Evolutionary conservation across 495 filamentous ascomycete species (phyloP).

Genomic region (Aspergillus egyptiacus): DNA sequence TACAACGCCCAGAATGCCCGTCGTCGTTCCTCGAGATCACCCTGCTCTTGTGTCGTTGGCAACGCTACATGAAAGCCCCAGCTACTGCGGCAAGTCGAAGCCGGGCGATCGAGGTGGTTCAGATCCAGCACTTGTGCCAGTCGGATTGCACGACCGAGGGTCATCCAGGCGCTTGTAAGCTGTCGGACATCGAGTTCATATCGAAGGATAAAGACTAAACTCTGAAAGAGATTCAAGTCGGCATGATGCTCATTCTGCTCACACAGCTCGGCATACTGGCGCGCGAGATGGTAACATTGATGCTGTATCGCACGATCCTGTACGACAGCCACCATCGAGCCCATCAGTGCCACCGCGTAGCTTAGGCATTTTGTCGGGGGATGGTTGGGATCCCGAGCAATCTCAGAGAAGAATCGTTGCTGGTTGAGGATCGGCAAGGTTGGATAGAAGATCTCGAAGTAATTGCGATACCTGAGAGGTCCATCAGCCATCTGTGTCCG

Average conservation of each 20-base stretch:
- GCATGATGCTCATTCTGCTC: background rate
- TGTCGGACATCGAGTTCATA: background rate
- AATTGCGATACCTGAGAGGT: too few relatives aligned
- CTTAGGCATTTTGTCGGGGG: background rate
- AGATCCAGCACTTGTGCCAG: background rate
- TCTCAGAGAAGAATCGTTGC: background rate
- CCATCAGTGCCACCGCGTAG: background rate
- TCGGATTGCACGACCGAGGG: background rate
- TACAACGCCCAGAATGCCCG: background rate
- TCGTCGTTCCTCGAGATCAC: background rate
- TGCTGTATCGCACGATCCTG: background rate
- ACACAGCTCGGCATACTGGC: background rate
- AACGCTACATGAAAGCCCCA: background rate
- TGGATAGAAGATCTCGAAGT: too few relatives aligned
- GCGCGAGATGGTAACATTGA: background rate
- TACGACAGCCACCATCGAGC: background rate
- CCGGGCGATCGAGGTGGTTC: background rate
- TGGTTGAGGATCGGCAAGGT: too few relatives aligned
- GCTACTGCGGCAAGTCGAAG: background rate
- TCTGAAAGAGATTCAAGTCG: background rate
- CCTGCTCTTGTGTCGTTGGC: background rate
- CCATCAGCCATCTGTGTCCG: too few relatives aligned
- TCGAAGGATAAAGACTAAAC: background rate
- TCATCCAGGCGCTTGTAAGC: background rate
- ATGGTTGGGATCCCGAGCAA: background rate